These are phyloP conservation scores for Aspergillus affinis DNA, from an alignment of 495 filamentous ascomycete species.

Conservation along the genomic window DNA sequence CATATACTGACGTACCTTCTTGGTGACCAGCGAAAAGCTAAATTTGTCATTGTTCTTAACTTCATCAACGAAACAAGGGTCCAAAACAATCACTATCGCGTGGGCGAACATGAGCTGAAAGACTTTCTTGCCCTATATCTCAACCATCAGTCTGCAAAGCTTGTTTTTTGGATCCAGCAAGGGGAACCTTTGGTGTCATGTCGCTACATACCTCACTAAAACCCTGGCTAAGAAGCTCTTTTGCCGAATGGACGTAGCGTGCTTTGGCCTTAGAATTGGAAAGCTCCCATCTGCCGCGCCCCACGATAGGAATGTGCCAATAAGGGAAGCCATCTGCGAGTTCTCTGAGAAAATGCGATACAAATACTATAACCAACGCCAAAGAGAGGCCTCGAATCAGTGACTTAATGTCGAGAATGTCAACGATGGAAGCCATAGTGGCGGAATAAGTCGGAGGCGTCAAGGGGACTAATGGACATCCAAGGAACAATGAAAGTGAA, in stretches of 20 bases:
- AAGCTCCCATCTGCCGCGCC: constrained; percentile 30
- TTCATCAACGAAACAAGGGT: constrained; percentile 50
- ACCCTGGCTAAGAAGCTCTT: constrained; percentile 27
- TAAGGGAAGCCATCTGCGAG: constrained; percentile 31
- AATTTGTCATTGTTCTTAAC: constrained; percentile 43
- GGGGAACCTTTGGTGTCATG: neutral
- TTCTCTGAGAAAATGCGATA: constrained; percentile 30
- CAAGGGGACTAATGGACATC: neutral
- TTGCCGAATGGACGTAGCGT: constrained; percentile 25
- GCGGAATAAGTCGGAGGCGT: neutral
- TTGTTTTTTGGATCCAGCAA: neutral
- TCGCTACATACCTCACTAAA: constrained; percentile 28
- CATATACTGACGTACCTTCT: constrained; percentile 30
- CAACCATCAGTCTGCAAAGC: neutral
- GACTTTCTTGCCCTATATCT: constrained; percentile 27
- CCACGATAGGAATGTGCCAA: constrained; percentile 29
- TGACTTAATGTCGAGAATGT: constrained; percentile 27
- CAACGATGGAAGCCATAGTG: constrained; percentile 28
- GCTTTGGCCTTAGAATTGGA: constrained; percentile 32
- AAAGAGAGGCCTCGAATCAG: constrained; percentile 21
- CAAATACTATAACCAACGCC: constrained; percentile 21
- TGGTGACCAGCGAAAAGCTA: constrained; percentile 39
- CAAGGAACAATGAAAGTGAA: neutral
- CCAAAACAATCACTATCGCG: constrained; percentile 41
- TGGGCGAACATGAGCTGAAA: constrained; percentile 41